phyloP scores from a whole-genome alignment of 805 yeast species.

The Schwanniomyces occidentalis region DNA sequence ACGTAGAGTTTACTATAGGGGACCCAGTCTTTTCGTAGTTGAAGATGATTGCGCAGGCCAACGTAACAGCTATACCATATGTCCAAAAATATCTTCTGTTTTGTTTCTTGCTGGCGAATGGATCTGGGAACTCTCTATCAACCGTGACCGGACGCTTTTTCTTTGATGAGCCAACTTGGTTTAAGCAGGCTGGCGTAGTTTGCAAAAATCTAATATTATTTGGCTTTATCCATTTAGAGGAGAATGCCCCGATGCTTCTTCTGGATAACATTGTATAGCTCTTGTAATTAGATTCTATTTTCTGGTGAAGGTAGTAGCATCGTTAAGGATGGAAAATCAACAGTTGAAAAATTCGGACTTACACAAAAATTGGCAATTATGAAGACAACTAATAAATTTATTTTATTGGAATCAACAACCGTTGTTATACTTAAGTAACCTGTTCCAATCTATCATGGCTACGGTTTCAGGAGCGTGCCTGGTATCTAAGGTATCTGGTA shows the following conservation, averaged over 20 bases:
- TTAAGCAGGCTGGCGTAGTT: neutral
- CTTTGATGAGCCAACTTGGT: neutral
- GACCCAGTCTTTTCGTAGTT: constrained; percentile 92
- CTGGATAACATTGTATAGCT: constrained; percentile 1
- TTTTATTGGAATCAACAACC: neutral
- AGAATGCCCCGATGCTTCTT: neutral
- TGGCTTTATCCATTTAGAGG: neutral
- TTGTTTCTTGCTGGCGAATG: constrained; percentile 53
- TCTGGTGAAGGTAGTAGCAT: neutral
- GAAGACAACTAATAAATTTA: neutral
- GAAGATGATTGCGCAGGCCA: constrained; percentile 61
- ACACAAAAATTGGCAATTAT: neutral
- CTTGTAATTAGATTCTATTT: neutral
- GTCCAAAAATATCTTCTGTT: constrained; percentile 54
- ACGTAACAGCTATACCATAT: constrained; percentile 39
- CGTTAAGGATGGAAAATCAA: constrained; percentile 1
- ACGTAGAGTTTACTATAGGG: constrained; percentile 83
- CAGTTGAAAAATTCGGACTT: neutral
- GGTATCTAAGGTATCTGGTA: constrained; percentile 41
- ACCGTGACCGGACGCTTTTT: constrained; percentile 34
- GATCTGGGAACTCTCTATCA: constrained; percentile 82
- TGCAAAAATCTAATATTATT: neutral
- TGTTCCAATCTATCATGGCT: constrained; percentile 13
- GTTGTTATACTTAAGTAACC: no score
- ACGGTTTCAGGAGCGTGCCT: constrained; percentile 44